Conservation (phyloP, 495 filamentous ascomycete genomes). For the Aspergillus sclerotiicarbonarius region DNA sequence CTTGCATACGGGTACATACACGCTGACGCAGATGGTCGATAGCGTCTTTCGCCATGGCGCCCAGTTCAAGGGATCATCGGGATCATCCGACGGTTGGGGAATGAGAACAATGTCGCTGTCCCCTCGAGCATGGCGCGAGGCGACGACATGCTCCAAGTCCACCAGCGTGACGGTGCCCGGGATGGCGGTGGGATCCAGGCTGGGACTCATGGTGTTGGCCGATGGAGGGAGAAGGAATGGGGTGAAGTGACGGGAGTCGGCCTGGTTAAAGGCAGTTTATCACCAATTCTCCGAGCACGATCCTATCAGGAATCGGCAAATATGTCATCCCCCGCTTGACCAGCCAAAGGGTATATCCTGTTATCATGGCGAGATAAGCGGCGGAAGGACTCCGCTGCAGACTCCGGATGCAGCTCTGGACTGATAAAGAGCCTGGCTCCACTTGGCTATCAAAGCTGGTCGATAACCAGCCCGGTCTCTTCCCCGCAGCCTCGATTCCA, state of each 20-base stretch:
- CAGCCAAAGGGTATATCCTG: no score
- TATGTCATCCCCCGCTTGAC: no score
- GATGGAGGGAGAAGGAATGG: background rate
- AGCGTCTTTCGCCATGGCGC: slow-evolving; percentile 53
- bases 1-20: slow-evolving; percentile 24
- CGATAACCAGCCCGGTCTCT: background rate
- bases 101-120: slow-evolving; percentile 57
- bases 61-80: slow-evolving; percentile 64
- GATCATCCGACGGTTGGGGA: slow-evolving; percentile 55
- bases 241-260: background rate
- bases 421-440: background rate
- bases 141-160: slow-evolving; percentile 49
- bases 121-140: slow-evolving; percentile 37
- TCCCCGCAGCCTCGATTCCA: background rate
- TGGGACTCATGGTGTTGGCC: slow-evolving; percentile 26
- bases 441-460: slow-evolving; percentile 1
- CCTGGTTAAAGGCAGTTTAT: no score
- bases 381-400: background rate
- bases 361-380: slow-evolving; percentile 4
- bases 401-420: background rate
- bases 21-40: slow-evolving; percentile 48
- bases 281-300: no score
- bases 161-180: slow-evolving; percentile 57
- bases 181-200: slow-evolving; percentile 41
- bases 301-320: no score